A percentile compares a stretch with the other conserved stretches of the same genome.
Conservation (phyloP, 495 filamentous ascomycete species). For the Aspergillus wentii region DNA sequence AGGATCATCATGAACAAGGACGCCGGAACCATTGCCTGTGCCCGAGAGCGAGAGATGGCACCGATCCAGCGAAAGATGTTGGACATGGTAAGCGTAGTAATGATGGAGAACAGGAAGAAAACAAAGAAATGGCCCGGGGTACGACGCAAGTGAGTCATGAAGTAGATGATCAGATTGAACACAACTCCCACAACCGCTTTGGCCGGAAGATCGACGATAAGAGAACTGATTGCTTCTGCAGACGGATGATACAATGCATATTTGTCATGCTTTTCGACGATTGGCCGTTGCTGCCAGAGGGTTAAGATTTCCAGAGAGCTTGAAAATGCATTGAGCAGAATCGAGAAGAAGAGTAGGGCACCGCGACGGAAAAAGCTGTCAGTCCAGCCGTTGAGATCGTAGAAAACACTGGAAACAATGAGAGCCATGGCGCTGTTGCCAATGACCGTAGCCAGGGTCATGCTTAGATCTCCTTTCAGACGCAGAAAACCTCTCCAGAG, state of each 20-base stretch:
- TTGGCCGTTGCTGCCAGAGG: constrained; percentile 79
- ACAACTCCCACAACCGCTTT: constrained; percentile 48
- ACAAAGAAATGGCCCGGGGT: constrained; percentile 77
- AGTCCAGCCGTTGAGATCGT: constrained; percentile 59
- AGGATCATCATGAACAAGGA: constrained; percentile 77
- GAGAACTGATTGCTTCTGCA: constrained; percentile 78
- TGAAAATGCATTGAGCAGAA: constrained; percentile 79
- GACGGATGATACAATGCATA: constrained; percentile 94
- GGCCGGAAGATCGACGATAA: constrained; percentile 74
- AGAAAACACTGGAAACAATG: constrained; percentile 80
- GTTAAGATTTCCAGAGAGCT: constrained; percentile 74
- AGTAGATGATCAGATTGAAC: constrained; percentile 77
- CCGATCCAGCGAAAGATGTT: constrained; percentile 81
- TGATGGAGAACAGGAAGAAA: constrained; percentile 68
- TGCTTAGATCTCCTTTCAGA: constrained; percentile 63
- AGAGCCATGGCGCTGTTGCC: constrained; percentile 72
- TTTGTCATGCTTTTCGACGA: constrained; percentile 85
- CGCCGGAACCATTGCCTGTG: constrained; percentile 79
- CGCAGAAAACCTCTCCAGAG: constrained; percentile 65
- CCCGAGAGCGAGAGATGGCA: constrained; percentile 70
- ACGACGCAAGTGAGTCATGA: constrained; percentile 78
- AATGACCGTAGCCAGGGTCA: constrained; percentile 65
- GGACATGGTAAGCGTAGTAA: constrained; percentile 65
- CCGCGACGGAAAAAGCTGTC: constrained; percentile 71
- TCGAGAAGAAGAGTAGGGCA: constrained; percentile 83